Conservation (phyloP, 257 asterid genomes). For the Prunella vulgaris region DNA sequence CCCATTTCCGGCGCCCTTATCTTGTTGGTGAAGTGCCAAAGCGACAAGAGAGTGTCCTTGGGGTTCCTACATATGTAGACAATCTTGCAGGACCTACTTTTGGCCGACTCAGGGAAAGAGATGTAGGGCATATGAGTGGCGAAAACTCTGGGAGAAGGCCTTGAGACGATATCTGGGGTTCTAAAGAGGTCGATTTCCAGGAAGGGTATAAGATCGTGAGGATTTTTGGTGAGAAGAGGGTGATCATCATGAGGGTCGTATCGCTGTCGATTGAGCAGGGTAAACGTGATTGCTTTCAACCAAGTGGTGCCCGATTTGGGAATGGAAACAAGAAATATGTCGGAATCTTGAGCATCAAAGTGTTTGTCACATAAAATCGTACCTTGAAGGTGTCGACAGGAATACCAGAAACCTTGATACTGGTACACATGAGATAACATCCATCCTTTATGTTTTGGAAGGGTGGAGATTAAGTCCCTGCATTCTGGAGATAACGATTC, state of each 20-base stretch:
- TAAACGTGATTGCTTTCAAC: slow-evolving; percentile 9
- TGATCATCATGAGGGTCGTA: neutral
- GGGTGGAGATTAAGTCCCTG: slow-evolving; percentile 18
- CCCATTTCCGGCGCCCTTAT: too few relatives aligned
- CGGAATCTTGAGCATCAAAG: slow-evolving; percentile 3
- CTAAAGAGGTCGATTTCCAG: neutral
- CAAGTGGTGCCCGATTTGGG: slow-evolving; percentile 24
- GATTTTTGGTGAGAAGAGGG: slow-evolving; percentile 15
- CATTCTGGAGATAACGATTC: slow-evolving; percentile 17
- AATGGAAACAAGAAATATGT: neutral
- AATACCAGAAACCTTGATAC: slow-evolving; percentile 39
- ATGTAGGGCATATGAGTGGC: neutral
- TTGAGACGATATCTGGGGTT: slow-evolving; percentile 19
- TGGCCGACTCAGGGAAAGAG: too few relatives aligned
- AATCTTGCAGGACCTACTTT: too few relatives aligned
- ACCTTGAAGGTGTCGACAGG: slow-evolving; percentile 18
- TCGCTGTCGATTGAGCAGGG: neutral
- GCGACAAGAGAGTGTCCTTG: too few relatives aligned
- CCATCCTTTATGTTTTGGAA: slow-evolving; percentile 34
- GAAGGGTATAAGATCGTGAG: neutral
- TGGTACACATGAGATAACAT: slow-evolving; percentile 8
- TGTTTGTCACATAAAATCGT: neutral
- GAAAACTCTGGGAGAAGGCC: slow-evolving; percentile 24
- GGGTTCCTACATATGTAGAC: too few relatives aligned
- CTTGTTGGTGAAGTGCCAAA: too few relatives aligned